Conservation (phyloP, 2,329 filamentous ascomycete genomes). For the Phyllosticta capitalensis region DNA sequence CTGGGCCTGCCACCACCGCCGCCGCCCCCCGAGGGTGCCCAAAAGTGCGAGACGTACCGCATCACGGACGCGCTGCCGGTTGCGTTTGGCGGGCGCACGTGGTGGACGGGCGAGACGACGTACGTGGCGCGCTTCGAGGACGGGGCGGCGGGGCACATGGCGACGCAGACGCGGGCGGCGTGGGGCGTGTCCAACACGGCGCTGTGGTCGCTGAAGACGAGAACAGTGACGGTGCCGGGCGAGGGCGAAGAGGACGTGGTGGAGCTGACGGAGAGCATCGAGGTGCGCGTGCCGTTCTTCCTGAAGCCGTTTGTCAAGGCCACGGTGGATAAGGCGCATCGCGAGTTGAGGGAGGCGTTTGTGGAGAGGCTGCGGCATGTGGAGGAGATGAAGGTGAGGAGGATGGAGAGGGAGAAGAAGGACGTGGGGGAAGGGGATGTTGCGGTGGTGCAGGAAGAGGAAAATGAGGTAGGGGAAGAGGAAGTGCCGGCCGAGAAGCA, state of each 20-base stretch:
- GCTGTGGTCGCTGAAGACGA: not conserved
- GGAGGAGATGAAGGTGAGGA: not conserved
- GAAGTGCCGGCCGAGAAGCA: too few relatives aligned
- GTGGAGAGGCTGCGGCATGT: not conserved
- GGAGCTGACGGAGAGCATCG: not conserved
- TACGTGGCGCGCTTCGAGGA: not conserved
- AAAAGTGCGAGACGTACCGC: not conserved
- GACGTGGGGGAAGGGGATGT: not conserved
- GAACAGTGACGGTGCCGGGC: not conserved
- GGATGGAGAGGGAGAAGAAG: not conserved
- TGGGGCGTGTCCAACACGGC: not conserved
- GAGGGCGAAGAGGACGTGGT: not conserved
- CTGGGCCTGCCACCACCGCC: not conserved
- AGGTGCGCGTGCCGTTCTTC: not conserved
- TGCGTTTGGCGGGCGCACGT: not conserved
- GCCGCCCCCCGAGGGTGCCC: not conserved
- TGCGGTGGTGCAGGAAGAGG: not conserved
- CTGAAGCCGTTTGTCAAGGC: constrained; percentile 5
- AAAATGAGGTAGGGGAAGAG: too few relatives aligned
- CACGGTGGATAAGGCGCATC: constrained; percentile 5
- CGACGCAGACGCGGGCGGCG: not conserved
- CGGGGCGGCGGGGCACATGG: not conserved
- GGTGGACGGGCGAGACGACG: not conserved
- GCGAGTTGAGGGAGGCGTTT: not conserved
- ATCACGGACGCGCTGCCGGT: not conserved